Evolutionary conservation across 306 rosid species (phyloP).

Genomic region (Hippophae rhamnoides): DNA sequence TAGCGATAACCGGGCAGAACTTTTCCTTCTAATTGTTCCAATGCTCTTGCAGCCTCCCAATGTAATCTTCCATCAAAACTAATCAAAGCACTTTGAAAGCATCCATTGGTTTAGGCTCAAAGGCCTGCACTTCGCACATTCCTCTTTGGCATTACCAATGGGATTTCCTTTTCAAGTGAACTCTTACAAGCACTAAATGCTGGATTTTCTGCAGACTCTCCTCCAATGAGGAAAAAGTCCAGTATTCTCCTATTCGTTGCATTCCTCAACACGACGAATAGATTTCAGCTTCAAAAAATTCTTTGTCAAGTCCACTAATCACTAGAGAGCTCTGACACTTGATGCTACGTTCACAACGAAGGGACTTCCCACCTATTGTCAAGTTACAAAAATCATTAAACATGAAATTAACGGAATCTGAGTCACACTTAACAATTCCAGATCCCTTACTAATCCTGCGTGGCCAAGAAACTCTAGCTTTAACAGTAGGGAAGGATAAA

Average conservation of each 20-base stretch:
- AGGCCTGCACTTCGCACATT: conserved; percentile 73
- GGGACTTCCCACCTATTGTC: conserved; percentile 45
- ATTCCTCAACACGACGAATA: conserved; percentile 38
- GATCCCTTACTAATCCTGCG: conserved; percentile 60
- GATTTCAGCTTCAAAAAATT: conserved; percentile 59
- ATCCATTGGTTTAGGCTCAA: conserved; percentile 53
- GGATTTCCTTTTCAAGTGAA: conserved; percentile 60
- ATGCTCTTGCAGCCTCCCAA: conserved; percentile 86
- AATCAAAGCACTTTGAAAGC: conserved; percentile 53
- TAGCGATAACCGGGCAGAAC: conserved; percentile 59
- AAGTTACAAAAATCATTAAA: conserved; percentile 53
- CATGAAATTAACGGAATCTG: conserved; percentile 32
- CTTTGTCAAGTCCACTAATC: conserved; percentile 45
- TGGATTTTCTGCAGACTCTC: conserved; percentile 53
- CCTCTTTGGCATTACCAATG: conserved; percentile 53
- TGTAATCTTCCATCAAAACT: conserved; percentile 87
- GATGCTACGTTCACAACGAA: conserved; percentile 45
- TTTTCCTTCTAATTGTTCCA: conserved; percentile 77
- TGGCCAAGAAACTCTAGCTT: conserved; percentile 76
- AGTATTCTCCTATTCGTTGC: conserved; percentile 61
- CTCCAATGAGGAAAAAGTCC: conserved; percentile 63
- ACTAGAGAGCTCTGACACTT: conserved; percentile 30
- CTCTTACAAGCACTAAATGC: conserved; percentile 56
- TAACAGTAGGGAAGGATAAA: conserved; percentile 64
- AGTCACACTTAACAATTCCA: conserved; percentile 55